These are phyloP conservation scores for Ogataea nakhonphanomensis DNA, from an alignment of 805 yeast genomes.

Conservation along the genomic window DNA sequence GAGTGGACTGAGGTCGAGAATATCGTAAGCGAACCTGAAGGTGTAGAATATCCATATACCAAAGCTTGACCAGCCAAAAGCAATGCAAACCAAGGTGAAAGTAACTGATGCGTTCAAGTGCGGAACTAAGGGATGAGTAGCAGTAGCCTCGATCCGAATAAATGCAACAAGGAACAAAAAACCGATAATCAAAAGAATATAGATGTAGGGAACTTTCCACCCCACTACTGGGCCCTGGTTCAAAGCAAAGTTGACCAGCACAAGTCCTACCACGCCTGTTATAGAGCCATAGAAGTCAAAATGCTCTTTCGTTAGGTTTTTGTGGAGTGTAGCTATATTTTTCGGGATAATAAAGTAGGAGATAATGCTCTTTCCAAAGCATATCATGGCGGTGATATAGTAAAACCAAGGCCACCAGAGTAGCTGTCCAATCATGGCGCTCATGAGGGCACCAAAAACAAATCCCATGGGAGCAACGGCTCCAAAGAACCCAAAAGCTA, in stretches of 20 bases:
- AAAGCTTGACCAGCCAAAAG: constrained; percentile 75
- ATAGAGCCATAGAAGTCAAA: constrained; percentile 55
- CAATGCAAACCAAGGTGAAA: constrained; percentile 47
- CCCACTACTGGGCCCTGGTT: constrained; percentile 75
- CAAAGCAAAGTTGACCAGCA: constrained; percentile 65
- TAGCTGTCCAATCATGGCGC: constrained; percentile 43
- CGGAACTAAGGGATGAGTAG: constrained; percentile 29
- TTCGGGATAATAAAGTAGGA: constrained; percentile 40
- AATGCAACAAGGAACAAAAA: constrained; percentile 42
- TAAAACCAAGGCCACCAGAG: constrained; percentile 63
- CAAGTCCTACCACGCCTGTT: constrained; percentile 56
- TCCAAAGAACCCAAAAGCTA: constrained; percentile 56
- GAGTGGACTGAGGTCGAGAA: constrained; percentile 48
- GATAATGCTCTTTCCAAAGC: constrained; percentile 31
- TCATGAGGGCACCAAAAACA: constrained; percentile 50
- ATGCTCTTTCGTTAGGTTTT: constrained; percentile 7
- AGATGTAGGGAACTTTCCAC: constrained; percentile 59
- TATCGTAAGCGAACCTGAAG: constrained; percentile 47
- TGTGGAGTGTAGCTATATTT: constrained; percentile 17
- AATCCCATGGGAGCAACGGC: constrained; percentile 65
- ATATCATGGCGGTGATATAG: constrained; percentile 44
- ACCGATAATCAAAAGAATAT: constrained; percentile 53
- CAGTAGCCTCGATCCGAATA: constrained; percentile 44
- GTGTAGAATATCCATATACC: constrained; percentile 71
- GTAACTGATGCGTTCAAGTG: constrained; percentile 44